Base-by-base conservation (phyloP, 345 rosid species). In the Nephelium lappaceum region DNA sequence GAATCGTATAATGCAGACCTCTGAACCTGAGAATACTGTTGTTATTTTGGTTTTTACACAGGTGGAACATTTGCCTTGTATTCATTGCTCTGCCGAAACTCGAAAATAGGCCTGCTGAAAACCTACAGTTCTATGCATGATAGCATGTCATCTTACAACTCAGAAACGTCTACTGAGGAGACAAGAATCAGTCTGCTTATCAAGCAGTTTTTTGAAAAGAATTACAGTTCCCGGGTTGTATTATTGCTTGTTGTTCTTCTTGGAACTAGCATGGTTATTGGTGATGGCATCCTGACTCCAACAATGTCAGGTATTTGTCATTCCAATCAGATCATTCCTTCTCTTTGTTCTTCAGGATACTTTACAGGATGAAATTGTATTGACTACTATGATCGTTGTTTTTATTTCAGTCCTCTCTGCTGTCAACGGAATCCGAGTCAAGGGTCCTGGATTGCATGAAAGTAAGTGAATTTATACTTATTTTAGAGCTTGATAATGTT, bases 31-130 rank as follows among this genome's bases (percentile, higher is more conserved):
- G 24, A 25, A 11, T 53, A 31, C 38, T 53, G 23, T 10, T 6
- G 41, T 69, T 55, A 16, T 43, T 7, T 21, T 15, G 24, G 12
- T 16, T 49, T 4, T 72, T 36, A 5, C 70, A 79, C 84, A 85
- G 88, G 86, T 73, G 86, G 86, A 19, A 81, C 86, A 7, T 83
- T 85, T 81, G 88, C 83, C 53, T 66, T 85, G 81, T 85, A 85
- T 64, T 83, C 88, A 4, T 73, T 85, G 51, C 84, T 85, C 57
- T 83, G 86, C 60, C 82, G 86, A 66, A 76, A 71, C 58, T 69
- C 77, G 6, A 82, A 71, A 66, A 55, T 82, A 80, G 81, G 86
- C 15, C 76, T 82, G 55, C 24, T 82, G 66, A 42, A 61, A 21
- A 51, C 78, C 68, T 73, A 51, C 58, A 61, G 64, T 36, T 67